Base-by-base conservation (phyloP, 768 basidiomycete genomes). In the Coprinopsis strossmayeri region DNA sequence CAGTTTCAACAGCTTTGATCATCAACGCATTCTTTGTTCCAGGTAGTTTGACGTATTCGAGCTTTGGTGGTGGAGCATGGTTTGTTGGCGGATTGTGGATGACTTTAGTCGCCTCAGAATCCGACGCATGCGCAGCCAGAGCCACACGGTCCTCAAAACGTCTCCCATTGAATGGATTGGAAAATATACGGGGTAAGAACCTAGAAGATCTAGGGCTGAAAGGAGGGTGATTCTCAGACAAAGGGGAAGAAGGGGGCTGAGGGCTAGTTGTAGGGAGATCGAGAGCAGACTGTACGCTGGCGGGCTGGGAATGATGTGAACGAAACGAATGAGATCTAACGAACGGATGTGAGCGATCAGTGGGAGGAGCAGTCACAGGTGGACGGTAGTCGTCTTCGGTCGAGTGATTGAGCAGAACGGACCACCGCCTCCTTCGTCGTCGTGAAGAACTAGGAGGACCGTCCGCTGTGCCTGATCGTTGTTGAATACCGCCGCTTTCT, bases 11-110 rank as follows among this genome's bases (percentile, higher is more conserved):
- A 1, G 91, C 82, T 57, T 91, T 91, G 42, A 95, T 77, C 60
- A 89, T 67, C 15, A 92, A 59, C 7, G 91, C 81, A 45, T 87
- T 86, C 61, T 91, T 93, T 2, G 91, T 95, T 21, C 91, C 87
- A 2, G 92, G 91, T 9, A 95, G 75, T 65, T 95, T 95, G 49
- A 93, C 86, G 58, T 91, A 93, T 63, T 94, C 91, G 32, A 94
- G 65, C 62, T 92, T 91, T 1, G 89, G 87, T 9, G 89, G 83
- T 18, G 87, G 82, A 2, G 78, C 66, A 53, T 79, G 82, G 2
- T 72, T 64, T 5, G 72, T 58, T 2, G 65, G 46, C 1, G 69
- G 65, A 9, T 63, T 63, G 11, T 63, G 51, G 1, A 56, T 53
- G 25, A 62, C 64, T 52, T 64, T 71, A 42, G 61, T 56, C 3